A percentile compares a stretch with the other conserved stretches of the same genome.
phyloP scores from a whole-genome alignment of 2,329 filamentous ascomycete species.

The Pyrenophora tritici-repentis region DNA sequence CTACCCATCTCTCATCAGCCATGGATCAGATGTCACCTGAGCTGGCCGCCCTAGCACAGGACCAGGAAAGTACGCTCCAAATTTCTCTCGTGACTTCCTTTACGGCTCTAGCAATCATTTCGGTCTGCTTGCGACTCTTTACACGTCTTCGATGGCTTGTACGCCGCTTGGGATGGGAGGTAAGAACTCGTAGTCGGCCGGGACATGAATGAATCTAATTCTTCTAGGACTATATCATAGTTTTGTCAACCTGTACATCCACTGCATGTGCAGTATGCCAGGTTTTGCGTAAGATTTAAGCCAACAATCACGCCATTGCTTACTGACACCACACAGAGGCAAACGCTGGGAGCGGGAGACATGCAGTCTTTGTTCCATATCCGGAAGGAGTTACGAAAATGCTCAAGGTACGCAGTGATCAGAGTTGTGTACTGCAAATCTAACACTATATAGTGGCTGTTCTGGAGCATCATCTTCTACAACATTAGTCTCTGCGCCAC shows the following conservation, averaged over 20 bases:
- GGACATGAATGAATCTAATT: background rate
- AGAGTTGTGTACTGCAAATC: background rate
- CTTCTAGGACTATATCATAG: conserved; percentile 25
- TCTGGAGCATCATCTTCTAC: conserved; percentile 35
- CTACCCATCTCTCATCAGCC: background rate
- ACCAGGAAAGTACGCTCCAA: conserved; percentile 23
- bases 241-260: conserved; percentile 23
- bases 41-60: conserved; percentile 19
- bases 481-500: conserved; percentile 28
- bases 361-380: conserved; percentile 27
- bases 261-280: conserved; percentile 17
- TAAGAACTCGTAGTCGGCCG: background rate
- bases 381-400: conserved; percentile 10
- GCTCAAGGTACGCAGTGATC: conserved; percentile 19
- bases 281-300: conserved; percentile 21
- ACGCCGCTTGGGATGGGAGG: conserved; percentile 25
- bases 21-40: conserved; percentile 27
- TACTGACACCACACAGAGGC: conserved; percentile 21
- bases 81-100: conserved; percentile 25
- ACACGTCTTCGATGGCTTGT: conserved; percentile 22
- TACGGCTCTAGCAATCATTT: conserved; percentile 24
- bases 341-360: conserved; percentile 29
- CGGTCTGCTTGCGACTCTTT: conserved; percentile 27
- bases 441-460: conserved; percentile 28
- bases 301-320: no score